A percentile compares a stretch with the other conserved stretches of the same genome.
Conservation (phyloP, 352 stramenopile genomes). For the Globisporangium mamillatum region DNA sequence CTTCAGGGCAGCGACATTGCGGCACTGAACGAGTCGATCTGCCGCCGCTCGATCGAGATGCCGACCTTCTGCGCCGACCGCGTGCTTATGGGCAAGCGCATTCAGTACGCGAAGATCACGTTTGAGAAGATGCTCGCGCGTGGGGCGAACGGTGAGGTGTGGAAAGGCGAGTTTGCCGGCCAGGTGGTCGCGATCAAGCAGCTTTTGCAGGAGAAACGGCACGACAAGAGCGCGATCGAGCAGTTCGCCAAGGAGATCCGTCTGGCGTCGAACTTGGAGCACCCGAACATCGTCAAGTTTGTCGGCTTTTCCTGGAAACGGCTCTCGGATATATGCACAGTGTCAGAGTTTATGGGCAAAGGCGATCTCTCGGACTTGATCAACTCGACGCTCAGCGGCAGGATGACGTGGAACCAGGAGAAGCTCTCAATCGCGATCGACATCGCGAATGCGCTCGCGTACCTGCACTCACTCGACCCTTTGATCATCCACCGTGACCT, state of each 20-base stretch:
- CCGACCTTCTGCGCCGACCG: constrained; percentile 13
- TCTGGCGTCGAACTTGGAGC: constrained; percentile 25
- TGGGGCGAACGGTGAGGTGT: constrained; percentile 33
- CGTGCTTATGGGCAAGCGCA: constrained; percentile 23
- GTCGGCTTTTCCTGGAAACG: constrained; percentile 31
- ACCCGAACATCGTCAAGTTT: constrained; percentile 20
- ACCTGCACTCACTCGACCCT: constrained; percentile 9
- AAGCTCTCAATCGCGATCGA: constrained; percentile 38
- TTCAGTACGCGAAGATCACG: constrained; percentile 17
- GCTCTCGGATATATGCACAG: constrained; percentile 28
- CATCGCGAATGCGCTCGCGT: constrained; percentile 24
- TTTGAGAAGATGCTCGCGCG: constrained; percentile 22
- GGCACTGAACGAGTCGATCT: constrained; percentile 19
- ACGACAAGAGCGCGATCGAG: constrained; percentile 22
- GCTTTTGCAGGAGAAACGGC: constrained; percentile 24
- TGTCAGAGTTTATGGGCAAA: constrained; percentile 34
- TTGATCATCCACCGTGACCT: constrained; percentile 15
- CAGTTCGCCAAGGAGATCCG: constrained; percentile 34
- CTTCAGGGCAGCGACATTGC: constrained; percentile 9
- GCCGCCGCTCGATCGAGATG: constrained; percentile 18
- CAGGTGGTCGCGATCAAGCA: constrained; percentile 32
- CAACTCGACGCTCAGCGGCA: constrained; percentile 22
- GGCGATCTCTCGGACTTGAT: constrained; percentile 31
- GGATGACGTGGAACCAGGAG: constrained; percentile 22
- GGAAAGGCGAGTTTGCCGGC: constrained; percentile 21